Evolutionary conservation across 345 rosid genomes (phyloP), one percentile per base, ranked within the genome.

Genomic region (Lepidium aucheri): DNA sequence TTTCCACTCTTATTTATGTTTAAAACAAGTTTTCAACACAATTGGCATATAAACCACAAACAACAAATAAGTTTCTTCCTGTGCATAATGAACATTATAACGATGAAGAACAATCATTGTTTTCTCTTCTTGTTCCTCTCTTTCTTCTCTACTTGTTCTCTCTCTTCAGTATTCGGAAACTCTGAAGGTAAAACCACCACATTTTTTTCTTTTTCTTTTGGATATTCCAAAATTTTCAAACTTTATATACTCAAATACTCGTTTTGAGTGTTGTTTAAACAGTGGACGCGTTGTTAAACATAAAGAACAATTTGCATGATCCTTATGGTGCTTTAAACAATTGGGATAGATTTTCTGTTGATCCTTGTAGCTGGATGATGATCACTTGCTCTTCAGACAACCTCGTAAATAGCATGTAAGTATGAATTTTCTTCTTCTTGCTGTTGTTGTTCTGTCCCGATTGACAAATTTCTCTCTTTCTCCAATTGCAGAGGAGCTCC

Each of bases 321-420:
- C 93, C 93, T 3, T 87, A 82, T 67, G 97, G 96, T 18, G 91
- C 83, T 35, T 68, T 92, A 52, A 87, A 76, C 84, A 87, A 87
- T 82, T 92, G 98, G 97, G 98, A 92, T 65, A 91, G 80, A 62
- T 84, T 85, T 50, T 89, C 95, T 36, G 98, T 92, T 63, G 98
- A 92, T 82, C 98, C 98, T 30, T 92, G 98, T 69, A 92, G 95
- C 66, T 92, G 98, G 98, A 89, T 91, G 24, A 86, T 92, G 97
- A 75, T 92, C 76, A 77, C 90, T 80, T 92, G 97, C 55, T 92
- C 97, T 34, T 8, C 81, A 16, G 98, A 84, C 43, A 89, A 85
- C 68, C 93, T 89, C 63, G 95, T 89, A 34, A 76, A 58, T 69
- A 87, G 88, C 84, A 47, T 92, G 98, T 92, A 59, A 46, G 96